phyloP scores from a whole-genome alignment of 2,329 filamentous ascomycete species.

The Colletotrichum limetticola region DNA sequence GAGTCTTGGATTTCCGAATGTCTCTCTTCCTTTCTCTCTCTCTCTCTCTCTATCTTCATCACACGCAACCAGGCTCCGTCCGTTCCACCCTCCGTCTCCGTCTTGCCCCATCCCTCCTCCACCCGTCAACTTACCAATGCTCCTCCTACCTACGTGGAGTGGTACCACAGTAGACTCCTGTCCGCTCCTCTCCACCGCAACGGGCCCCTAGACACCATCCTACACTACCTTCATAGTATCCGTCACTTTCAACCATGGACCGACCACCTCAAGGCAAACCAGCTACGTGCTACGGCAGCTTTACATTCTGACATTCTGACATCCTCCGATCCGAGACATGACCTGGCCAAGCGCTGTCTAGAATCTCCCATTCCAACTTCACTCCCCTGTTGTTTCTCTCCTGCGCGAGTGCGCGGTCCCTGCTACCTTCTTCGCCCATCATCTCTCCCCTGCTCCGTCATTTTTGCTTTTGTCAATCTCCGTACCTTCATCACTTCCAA shows the following conservation, averaged over 20 bases:
- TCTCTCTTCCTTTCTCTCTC: background rate
- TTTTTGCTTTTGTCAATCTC: too few species aligned
- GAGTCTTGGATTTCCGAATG: background rate
- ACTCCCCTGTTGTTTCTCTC: too few species aligned
- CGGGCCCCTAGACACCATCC: background rate
- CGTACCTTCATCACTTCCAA: too few species aligned
- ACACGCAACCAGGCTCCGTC: background rate
- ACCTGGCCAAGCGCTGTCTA: too few species aligned
- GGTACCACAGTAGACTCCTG: background rate
- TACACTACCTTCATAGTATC: too few species aligned
- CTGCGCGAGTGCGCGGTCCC: background rate
- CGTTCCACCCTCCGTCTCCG: background rate
- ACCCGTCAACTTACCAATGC: background rate
- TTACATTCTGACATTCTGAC: background rate
- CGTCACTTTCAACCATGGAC: too few species aligned
- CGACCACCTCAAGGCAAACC: too few species aligned
- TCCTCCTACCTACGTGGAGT: background rate
- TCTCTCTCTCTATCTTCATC: background rate
- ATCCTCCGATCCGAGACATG: background rate
- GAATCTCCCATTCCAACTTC: too few species aligned
- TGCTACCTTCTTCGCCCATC: background rate
- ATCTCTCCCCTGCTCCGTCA: background rate
- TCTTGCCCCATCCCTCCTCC: background rate
- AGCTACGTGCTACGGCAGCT: background rate
- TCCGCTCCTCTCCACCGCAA: background rate